Base-by-base conservation (phyloP, 2,329 filamentous ascomycete species). In the Claviceps pazoutovae region DNA sequence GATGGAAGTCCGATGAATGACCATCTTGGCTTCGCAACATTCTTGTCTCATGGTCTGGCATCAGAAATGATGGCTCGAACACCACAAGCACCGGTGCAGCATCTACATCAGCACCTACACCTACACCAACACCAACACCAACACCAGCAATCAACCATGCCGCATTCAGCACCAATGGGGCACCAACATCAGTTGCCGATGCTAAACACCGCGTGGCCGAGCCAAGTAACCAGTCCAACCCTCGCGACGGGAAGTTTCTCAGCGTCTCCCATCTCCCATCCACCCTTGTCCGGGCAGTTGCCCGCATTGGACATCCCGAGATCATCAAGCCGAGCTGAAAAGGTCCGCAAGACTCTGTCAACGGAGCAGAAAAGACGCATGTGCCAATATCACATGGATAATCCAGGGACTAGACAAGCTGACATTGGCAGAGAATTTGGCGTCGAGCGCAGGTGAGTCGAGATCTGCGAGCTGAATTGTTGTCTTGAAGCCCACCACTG, bases 341-440 rank as follows among this genome's bases (percentile, higher is more conserved):
- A 84, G 47, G 86, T 87, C 4, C 78, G 89, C 59, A 88, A 88
- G 68, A 97, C 91, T 1, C 74, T 98, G 59, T 96, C 89, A 7
- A 88, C 95, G 62, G 84, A 88, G 53, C 90, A 97, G 65, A 85
- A 93, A 57, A 80, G 89, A 58, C 79, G 82, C 45, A 98, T 98
- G 90, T 98, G 93, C 67, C 79, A 88, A 63, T 96, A 91, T 67
- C 86, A 91, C 60, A 86, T 93, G 64, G 85, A 95, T 56, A 84
- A 97, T 64, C 93, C 91, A 21, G 84, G 81, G 48, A 83, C 88
- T 46, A 95, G 95, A 70, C 93, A 98, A 71, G 93, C 89, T 17
- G 91, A 97, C 63, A 98, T 98, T 69, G 93, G 93, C 69, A 85
- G 84, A 54, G 82, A 89, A 65, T 98, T 98, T 70, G 91, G 90